Percentiles rank a stretch among this genome's conserved stretches.
phyloP scores from a whole-genome alignment of 1,139 yeast genomes.

The Yamadazyma sp. region DNA sequence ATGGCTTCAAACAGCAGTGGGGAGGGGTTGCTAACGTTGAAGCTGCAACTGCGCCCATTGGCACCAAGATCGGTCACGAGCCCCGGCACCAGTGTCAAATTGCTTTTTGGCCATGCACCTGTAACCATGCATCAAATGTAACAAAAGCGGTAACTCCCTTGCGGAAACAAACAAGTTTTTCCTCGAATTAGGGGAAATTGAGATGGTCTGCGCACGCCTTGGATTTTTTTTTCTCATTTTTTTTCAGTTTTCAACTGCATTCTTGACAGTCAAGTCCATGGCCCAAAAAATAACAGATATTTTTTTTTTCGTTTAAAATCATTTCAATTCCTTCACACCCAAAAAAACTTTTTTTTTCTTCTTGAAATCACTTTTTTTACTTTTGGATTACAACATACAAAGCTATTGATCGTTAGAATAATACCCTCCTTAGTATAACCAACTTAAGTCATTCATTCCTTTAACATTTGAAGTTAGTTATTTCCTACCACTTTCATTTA shows the following conservation, averaged over 20 bases:
- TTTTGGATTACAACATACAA: constrained; percentile 1
- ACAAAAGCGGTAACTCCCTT: background rate
- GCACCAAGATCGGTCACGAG: background rate
- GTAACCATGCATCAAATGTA: background rate
- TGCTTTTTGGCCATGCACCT: constrained; percentile 1
- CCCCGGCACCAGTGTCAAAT: background rate
- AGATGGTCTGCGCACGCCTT: background rate
- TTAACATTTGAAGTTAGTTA: constrained; percentile 1
- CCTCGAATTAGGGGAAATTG: background rate
- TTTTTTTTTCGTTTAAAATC: constrained; percentile 2
- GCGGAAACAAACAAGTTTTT: background rate
- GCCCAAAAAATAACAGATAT: too few species aligned
- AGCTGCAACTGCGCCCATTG: too few species aligned
- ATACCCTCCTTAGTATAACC: constrained; percentile 5
- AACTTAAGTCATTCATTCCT: constrained; percentile 5
- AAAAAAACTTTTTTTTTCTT: constrained; percentile 2
- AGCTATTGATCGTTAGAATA: background rate
- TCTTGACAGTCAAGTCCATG: too few species aligned
- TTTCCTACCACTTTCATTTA: background rate
- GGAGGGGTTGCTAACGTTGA: background rate
- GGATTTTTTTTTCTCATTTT: background rate
- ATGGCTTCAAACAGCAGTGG: too few species aligned
- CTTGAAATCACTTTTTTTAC: background rate
- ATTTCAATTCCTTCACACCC: background rate
- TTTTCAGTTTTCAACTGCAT: too few species aligned